These are phyloP conservation scores for Pythium apleroticum DNA, from an alignment of 352 stramenopile genomes.

Conservation along the genomic window DNA sequence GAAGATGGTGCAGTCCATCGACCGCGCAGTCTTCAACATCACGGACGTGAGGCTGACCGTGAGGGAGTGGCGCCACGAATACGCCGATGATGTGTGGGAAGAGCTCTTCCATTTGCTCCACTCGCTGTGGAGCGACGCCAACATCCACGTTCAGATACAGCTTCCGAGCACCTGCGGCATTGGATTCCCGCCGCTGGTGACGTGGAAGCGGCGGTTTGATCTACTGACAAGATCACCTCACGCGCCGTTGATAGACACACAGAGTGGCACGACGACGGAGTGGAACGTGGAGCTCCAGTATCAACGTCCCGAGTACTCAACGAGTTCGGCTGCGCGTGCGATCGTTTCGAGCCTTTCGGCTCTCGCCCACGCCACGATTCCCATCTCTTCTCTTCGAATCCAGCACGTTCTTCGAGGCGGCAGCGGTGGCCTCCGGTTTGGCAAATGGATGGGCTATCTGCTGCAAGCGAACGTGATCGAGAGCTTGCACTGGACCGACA, in stretches of 20 bases:
- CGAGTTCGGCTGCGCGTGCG: not conserved
- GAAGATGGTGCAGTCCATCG: not conserved
- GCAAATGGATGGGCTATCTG: not conserved
- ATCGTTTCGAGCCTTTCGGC: not conserved
- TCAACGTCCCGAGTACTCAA: not conserved
- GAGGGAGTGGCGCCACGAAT: not conserved
- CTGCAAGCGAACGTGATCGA: not conserved
- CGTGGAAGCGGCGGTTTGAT: constrained; percentile 3
- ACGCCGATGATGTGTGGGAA: not conserved
- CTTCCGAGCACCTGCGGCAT: not conserved
- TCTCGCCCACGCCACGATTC: not conserved
- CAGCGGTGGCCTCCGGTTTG: not conserved
- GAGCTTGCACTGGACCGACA: not conserved
- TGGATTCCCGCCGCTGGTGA: not conserved
- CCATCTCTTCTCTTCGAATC: not conserved
- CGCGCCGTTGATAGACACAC: not conserved
- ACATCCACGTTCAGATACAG: not conserved
- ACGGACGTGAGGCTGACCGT: not conserved
- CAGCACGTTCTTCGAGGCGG: not conserved
- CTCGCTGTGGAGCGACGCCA: not conserved
- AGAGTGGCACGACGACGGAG: not conserved
- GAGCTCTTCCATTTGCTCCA: not conserved
- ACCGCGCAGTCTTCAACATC: not conserved
- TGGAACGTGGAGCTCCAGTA: not conserved
- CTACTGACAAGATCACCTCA: not conserved